A percentile compares a stretch with the other conserved stretches of the same genome.
These are phyloP conservation scores for Melanogaster broomeanus DNA, from an alignment of 768 basidiomycete genomes.

Conservation along the genomic window DNA sequence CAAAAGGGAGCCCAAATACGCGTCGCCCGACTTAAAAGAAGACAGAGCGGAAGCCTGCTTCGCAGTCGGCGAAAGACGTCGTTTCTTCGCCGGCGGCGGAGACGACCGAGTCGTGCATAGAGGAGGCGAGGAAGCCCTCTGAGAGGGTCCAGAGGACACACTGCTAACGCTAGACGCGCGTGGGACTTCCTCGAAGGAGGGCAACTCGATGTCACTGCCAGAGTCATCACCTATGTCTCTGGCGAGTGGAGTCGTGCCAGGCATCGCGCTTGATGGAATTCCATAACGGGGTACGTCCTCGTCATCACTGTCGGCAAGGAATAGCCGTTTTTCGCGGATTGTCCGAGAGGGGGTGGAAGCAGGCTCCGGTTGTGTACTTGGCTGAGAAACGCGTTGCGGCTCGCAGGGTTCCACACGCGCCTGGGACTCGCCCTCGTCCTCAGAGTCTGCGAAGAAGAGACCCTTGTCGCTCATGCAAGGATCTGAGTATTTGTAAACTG, in stretches of 20 bases:
- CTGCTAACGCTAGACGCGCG: conserved; percentile 45
- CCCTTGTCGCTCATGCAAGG: conserved; percentile 18
- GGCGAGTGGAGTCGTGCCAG: conserved; percentile 26
- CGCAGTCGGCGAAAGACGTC: conserved; percentile 42
- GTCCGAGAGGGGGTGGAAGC: conserved; percentile 8
- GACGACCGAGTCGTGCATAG: conserved; percentile 14
- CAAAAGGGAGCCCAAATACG: conserved; percentile 68
- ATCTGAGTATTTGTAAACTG: not conserved
- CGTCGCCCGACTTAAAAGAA: conserved; percentile 24
- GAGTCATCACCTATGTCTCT: conserved; percentile 35
- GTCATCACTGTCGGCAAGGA: conserved; percentile 47
- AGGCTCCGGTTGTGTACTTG: conserved; percentile 1
- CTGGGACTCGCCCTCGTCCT: conserved; percentile 43
- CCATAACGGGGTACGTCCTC: conserved; percentile 32
- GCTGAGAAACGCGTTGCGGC: conserved; percentile 5
- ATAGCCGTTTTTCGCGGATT: conserved; percentile 35
- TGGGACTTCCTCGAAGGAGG: conserved; percentile 32
- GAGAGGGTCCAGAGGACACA: conserved; percentile 32
- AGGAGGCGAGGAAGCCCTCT: conserved; percentile 28
- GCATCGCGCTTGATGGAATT: not conserved
- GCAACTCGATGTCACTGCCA: conserved; percentile 37
- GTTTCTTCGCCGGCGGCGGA: conserved; percentile 51
- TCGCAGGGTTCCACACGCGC: not conserved
- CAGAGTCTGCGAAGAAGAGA: conserved; percentile 63
- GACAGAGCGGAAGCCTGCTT: conserved; percentile 5